Evolutionary conservation across 2,329 filamentous ascomycete genomes (phyloP), one percentile per base, ranked within the genome.

Genomic region (Truncatella angustata): DNA sequence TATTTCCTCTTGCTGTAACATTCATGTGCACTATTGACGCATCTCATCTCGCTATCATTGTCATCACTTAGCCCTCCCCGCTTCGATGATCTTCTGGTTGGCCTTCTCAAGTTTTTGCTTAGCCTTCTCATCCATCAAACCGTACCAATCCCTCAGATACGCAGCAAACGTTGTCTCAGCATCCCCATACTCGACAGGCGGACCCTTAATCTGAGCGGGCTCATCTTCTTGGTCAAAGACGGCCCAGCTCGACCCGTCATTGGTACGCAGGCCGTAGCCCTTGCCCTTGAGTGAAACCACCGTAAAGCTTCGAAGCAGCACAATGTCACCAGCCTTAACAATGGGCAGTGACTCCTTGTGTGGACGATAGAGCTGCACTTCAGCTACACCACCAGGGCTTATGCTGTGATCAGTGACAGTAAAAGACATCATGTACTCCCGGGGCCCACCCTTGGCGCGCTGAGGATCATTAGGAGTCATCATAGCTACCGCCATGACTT

Each of bases 371-470:
- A 87, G 66, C 57, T 81, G 76, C 23, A 82, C 80, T 60, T 84
- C 76, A 11, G 71, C 71, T 2, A 84, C 76, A 12, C 67, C 64
- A 9, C 69, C 66, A 2, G 80, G 78, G 3, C 76, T 77, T 18
- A 76, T 72, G 2, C 79, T 78, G 23, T 80, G 74, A 59, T 87
- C 84, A 1, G 77, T 80, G 11, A 84, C 68, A 36, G 75, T 77
- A 56, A 87, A 79, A 14, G 77, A 75, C 59, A 84, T 75, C 66
- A 81, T 77, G 66, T 78, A 86, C 60, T 86, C 80, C 20, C 82
- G 73, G 3, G 80, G 80, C 0, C 81, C 80, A 54, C 73, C 70
- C 60, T 82, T 84, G 23, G 80, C 79, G 34, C 82, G 75, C 52
- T 74, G 70, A 5, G 82, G 76, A 43, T 76, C 70, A 9, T 74